phyloP scores from a whole-genome alignment of 176 grass and related monocot species.

The Melocanna baccifera region DNA sequence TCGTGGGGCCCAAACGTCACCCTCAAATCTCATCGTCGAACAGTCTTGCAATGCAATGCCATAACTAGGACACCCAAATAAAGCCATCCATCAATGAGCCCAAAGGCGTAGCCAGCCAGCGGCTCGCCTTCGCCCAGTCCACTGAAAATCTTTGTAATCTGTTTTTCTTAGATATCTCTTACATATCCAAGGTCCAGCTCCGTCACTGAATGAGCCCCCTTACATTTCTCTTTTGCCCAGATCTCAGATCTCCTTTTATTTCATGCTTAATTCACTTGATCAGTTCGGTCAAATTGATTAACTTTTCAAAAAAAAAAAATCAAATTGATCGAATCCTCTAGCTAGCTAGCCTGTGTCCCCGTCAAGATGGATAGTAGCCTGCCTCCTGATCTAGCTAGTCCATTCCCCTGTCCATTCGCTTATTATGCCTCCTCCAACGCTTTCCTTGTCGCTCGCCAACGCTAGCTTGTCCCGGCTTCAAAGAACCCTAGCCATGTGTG shows the following conservation, averaged over 20 bases:
- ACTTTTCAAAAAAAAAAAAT: too few relatives aligned
- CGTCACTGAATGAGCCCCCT: too few relatives aligned
- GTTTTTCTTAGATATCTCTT: too few relatives aligned
- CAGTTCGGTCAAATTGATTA: neutral
- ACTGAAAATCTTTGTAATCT: too few relatives aligned
- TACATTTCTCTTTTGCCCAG: neutral
- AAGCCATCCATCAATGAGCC: neutral
- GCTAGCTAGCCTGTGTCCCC: neutral
- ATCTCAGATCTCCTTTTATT: slow-evolving; percentile 26
- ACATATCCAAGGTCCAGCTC: too few relatives aligned
- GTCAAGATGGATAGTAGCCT: neutral
- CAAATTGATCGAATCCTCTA: neutral
- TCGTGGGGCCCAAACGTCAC: neutral
- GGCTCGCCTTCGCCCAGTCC: too few relatives aligned
- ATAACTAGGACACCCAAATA: neutral
- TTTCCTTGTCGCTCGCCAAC: neutral
- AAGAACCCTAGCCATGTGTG: neutral
- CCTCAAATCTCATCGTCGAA: neutral
- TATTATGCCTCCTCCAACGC: neutral
- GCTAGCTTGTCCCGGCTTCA: neutral
- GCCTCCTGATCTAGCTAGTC: neutral
- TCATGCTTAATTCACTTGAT: neutral
- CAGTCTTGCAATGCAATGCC: neutral
- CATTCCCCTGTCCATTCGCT: neutral
- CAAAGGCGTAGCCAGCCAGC: too few relatives aligned